These are phyloP conservation scores for Hypoxylon sp. DNA, from an alignment of 2,329 filamentous ascomycete genomes.

Conservation along the genomic window DNA sequence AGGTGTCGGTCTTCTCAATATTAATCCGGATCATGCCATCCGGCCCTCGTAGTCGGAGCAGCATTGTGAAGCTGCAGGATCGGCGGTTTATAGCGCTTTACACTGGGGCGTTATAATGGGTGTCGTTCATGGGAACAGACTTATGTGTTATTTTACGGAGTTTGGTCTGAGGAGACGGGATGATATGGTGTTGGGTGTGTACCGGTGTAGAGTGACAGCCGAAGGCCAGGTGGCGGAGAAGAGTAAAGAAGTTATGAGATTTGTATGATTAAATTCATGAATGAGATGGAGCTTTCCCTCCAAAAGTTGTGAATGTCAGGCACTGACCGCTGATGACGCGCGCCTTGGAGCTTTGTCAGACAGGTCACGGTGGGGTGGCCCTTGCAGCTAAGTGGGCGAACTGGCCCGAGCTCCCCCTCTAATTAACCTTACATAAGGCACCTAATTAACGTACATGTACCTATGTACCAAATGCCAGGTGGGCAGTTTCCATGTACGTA, in stretches of 20 bases:
- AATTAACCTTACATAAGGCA: no score
- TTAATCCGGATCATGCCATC: conserved; percentile 93
- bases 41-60: conserved; percentile 88
- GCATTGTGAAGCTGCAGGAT: conserved; percentile 67
- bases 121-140: conserved; percentile 3
- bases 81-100: conserved; percentile 12
- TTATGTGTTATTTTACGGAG: conserved; percentile 8
- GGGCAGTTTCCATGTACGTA: conserved; percentile 4
- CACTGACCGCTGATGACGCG: conserved; percentile 49
- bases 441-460: background rate
- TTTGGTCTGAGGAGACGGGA: conserved; percentile 2
- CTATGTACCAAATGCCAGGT: background rate
- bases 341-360: conserved; percentile 40
- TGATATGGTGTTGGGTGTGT: background rate
- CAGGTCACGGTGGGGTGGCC: conserved; percentile 29
- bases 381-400: conserved; percentile 25
- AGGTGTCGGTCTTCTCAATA: conserved; percentile 81
- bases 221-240: conserved; percentile 20
- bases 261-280: conserved; percentile 20
- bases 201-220: background rate
- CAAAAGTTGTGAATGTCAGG: conserved; percentile 35
- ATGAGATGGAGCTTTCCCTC: conserved; percentile 24
- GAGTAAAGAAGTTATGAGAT: conserved; percentile 32
- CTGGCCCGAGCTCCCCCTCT: conserved; percentile 31
- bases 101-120: conserved; percentile 12